Percentiles rank a stretch among this genome's conserved stretches.
Conservation (phyloP, 352 stramenopile species). For the Globisporangium cylindrosporum region DNA sequence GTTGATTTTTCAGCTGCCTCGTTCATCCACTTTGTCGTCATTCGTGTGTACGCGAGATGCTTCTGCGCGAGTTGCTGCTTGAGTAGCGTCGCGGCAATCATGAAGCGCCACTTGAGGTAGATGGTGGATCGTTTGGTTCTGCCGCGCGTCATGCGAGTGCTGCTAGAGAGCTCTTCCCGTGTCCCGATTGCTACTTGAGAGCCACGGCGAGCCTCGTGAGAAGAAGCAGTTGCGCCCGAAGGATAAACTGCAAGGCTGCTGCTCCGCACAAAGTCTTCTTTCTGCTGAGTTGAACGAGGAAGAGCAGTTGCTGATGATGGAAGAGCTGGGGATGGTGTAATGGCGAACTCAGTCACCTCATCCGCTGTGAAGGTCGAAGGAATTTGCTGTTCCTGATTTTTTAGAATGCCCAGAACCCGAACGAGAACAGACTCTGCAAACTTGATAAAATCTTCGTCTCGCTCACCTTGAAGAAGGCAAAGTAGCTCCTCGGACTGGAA, state of each 20-base stretch:
- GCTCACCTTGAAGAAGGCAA: background rate
- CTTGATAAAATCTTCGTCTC: background rate
- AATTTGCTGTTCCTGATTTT: background rate
- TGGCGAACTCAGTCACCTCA: background rate
- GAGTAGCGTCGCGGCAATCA: background rate
- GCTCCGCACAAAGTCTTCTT: background rate
- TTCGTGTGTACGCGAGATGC: conserved; percentile 22
- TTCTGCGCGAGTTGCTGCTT: conserved; percentile 17
- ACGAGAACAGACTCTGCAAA: background rate
- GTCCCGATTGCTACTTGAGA: background rate
- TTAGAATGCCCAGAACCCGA: background rate
- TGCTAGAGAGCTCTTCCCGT: background rate
- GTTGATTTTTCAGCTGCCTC: conserved; percentile 1
- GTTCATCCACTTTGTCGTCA: conserved; percentile 7
- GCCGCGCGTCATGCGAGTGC: background rate
- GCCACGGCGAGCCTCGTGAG: background rate
- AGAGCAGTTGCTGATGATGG: background rate
- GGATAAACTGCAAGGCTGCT: background rate
- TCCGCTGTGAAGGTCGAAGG: too few relatives aligned
- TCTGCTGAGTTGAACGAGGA: background rate
- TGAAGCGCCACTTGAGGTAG: conserved; percentile 14
- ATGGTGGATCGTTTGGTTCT: background rate
- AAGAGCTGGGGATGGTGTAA: background rate
- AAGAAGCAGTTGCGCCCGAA: background rate
- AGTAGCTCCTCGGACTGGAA: background rate